Base-by-base conservation (phyloP, 352 stramenopile genomes). In the Globisporangium perplexum region DNA sequence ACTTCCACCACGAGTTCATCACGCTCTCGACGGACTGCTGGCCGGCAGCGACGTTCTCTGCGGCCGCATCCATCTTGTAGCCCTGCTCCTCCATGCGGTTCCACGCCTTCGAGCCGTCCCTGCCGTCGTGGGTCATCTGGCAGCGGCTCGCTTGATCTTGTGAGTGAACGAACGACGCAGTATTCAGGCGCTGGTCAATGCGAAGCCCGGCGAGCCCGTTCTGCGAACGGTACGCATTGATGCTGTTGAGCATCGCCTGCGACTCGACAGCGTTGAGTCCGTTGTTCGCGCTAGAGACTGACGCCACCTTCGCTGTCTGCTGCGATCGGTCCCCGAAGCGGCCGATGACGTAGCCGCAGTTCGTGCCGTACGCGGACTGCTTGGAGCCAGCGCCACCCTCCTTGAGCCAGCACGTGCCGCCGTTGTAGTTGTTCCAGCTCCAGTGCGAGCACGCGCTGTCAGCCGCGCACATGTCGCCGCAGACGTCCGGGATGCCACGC, bases 341-440 rank as follows among this genome's bases (percentile, higher is more conserved):
- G n/a, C 63, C 53, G 44, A 72, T 61, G 26, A 81, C 63, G 47
- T 81, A 78, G 20, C 71, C 68, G 26, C 71, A 78, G 41, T 59
- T 55, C 22, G 50, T 60, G 11, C 71, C 72, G 44, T 23, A 17
- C 7, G 20, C 6, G 22, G 20, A 17, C 4, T 35, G 17, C 47
- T 46, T 8, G 11, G 51, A 55, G 60, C 69, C 31, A 12, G 31
- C 31, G 8, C 31, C 31, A 8, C 7, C 31, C 8, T 24, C 63
- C 61, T 88, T 88, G 35, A 88, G 67, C 62, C 61, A 86, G 61
- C 77, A 89, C 7, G 72, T 83, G n/a, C 74, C 77, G 15, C 71
- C 70, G 33, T 65, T 71, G 53, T 76, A 58, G 59, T 74, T 71
- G 26, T 47, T 76, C 77, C 77, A 88, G n/a, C 71, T 79, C 50